Base-by-base conservation (phyloP, 2,329 filamentous ascomycete species). In the Phialocephala subalpina region DNA sequence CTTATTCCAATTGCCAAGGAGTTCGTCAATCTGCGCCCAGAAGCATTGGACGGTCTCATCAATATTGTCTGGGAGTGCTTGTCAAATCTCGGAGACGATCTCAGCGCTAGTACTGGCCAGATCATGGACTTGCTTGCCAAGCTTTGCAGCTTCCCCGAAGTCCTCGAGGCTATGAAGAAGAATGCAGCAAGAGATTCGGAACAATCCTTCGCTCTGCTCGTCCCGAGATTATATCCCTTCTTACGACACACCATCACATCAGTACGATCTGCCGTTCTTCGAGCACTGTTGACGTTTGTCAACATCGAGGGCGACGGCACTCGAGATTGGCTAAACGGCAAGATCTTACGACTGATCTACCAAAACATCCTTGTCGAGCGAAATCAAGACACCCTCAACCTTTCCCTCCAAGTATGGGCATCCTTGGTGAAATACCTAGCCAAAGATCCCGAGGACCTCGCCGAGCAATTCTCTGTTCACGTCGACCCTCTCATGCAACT, bases 111-210 rank as follows among this genome's bases (percentile, higher is more conserved):
- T 77, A 99, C 97, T 11, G 96, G 96, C 57, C 97, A 94, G 64
- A 97, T 99, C 62, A 99, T 99, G 97, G 97, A 99, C 78, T 86
- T 99, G 47, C 85, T 99, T 20, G 96, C 97, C 16, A 98, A 96
- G 67, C 87, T 99, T 1, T 99, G 96, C 81, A 92, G 94, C 69
- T 99, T 97, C 81, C 92, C 92, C 0, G 88, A 97, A 80, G 95
- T 98, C 8, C 82, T 99, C 36, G 89, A 95, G 67, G 92, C 95
- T 16, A 99, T 99, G 96, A 97, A 97, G 80, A 82, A 84, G 35
- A 97, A 97, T 63, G 95, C 95, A 8, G 88, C 89, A 8, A 85
- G 91, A 73, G 92, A 97, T 74, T 87, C 93, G 14, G 91, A 94
- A 72, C 91, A 95, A 63, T 97, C 95, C 0, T 99, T 99, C 77